Evolutionary conservation across 495 filamentous ascomycete species (phyloP).

Genomic region (Penicillium antarcticum): DNA sequence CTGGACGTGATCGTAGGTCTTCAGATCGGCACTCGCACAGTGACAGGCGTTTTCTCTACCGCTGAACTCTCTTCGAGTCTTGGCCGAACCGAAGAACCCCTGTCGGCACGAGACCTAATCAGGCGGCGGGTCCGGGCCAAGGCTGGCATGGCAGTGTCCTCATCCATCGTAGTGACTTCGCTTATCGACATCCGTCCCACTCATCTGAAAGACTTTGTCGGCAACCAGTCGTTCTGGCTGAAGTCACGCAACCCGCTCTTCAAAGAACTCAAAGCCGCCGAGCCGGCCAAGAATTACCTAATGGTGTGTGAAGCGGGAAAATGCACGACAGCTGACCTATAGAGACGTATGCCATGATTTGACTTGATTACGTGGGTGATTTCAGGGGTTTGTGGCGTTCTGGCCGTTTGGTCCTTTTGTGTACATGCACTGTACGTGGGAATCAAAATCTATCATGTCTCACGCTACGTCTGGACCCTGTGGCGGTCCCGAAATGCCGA

Average conservation of each 20-base stretch:
- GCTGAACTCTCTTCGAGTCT: constrained; percentile 18
- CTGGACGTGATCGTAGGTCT: constrained; percentile 73
- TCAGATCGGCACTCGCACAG: constrained; percentile 50
- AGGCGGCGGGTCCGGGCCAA: constrained; percentile 36
- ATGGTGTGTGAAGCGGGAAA: constrained; percentile 49
- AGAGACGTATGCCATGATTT: background rate
- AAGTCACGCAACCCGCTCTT: constrained; percentile 46
- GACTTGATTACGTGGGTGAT: background rate
- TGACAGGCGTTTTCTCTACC: constrained; percentile 39
- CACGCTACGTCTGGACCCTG: background rate
- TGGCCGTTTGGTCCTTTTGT: background rate
- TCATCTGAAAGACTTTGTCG: constrained; percentile 50
- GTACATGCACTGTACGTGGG: background rate
- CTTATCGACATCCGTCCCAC: constrained; percentile 39
- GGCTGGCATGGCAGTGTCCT: constrained; percentile 37
- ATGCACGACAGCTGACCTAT: constrained; percentile 44
- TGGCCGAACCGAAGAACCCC: constrained; percentile 25
- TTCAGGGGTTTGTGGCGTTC: background rate
- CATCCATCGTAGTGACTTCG: constrained; percentile 31
- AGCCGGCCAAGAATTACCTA: constrained; percentile 42
- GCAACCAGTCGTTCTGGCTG: constrained; percentile 49
- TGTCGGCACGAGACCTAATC: constrained; percentile 35
- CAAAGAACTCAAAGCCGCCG: constrained; percentile 38
- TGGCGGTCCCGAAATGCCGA: background rate
- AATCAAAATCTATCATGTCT: background rate